Evolutionary conservation across 192 early-diverging fungal genomes (phyloP).

Genomic region (Helicostylum pulchrum): DNA sequence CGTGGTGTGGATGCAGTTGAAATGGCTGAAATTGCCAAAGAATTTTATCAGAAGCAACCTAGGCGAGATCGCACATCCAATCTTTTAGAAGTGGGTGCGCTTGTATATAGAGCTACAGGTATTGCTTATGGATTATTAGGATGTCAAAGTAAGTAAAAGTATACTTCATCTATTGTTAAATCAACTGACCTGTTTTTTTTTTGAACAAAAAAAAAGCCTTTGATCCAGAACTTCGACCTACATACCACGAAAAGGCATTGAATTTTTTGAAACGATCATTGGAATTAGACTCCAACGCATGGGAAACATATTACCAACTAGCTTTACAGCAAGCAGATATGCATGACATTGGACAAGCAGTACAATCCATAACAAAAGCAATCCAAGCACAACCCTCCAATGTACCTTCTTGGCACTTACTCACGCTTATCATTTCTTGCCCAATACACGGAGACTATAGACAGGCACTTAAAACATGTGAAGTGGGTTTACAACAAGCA

Average conservation of each 20-base stretch:
- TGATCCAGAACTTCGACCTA: conserved; percentile 60
- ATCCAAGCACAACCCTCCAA: conserved; percentile 50
- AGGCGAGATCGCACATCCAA: neutral
- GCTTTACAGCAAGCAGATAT: conserved; percentile 68
- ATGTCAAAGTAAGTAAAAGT: conserved; percentile 33
- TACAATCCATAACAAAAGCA: conserved; percentile 49
- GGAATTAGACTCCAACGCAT: conserved; percentile 44
- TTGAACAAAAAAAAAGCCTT: conserved; percentile 35
- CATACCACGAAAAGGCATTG: conserved; percentile 58
- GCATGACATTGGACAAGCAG: conserved; percentile 59
- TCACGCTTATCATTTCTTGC: conserved; percentile 63
- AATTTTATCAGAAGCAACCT: conserved; percentile 11
- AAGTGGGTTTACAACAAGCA: conserved; percentile 59
- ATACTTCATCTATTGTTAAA: neutral
- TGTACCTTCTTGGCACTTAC: conserved; percentile 73
- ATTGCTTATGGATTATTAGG: conserved; percentile 39
- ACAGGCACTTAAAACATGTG: conserved; percentile 62
- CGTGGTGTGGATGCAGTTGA: conserved; percentile 26
- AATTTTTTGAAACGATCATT: conserved; percentile 50
- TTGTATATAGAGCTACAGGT: conserved; percentile 33
- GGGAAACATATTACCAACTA: conserved; percentile 64
- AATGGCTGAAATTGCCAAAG: conserved; percentile 29
- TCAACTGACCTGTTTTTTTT: conserved; percentile 2
- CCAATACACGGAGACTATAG: conserved; percentile 57
- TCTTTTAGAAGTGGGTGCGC: conserved; percentile 6